phyloP scores from a whole-genome alignment of 2,329 filamentous ascomycete species.

The Hypomyces perniciosus region DNA sequence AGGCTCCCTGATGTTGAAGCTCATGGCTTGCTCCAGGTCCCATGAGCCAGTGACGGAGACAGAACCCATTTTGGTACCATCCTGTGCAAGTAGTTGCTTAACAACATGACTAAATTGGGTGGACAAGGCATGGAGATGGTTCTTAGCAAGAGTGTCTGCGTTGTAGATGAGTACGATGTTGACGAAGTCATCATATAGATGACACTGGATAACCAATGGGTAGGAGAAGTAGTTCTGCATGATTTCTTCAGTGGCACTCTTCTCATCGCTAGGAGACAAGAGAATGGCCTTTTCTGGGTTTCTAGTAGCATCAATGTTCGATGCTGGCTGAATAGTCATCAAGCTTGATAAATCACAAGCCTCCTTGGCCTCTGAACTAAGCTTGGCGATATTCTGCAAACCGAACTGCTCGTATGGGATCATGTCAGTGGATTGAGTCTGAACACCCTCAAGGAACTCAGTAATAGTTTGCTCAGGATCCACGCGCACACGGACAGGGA shows the following conservation, averaged over 20 bases:
- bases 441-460: constrained; percentile 13
- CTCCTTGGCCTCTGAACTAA: constrained; percentile 13
- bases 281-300: background rate
- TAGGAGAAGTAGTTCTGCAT: constrained; percentile 10
- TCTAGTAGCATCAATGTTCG: background rate
- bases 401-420: constrained; percentile 17
- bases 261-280: background rate
- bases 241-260: background rate
- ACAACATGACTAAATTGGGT: constrained; percentile 7
- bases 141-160: background rate
- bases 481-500: constrained; percentile 21
- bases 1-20: constrained; percentile 1
- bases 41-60: background rate
- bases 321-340: constrained; percentile 21
- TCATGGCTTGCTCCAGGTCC: constrained; percentile 2
- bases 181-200: background rate
- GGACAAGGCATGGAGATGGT: background rate
- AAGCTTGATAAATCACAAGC: constrained; percentile 24
- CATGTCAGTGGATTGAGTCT: constrained; percentile 1
- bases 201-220: constrained; percentile 5
- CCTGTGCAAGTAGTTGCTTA: background rate
- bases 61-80: background rate
- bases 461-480: constrained; percentile 8
- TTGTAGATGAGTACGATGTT: constrained; percentile 1
- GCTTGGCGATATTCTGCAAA: constrained; percentile 15